Conservation (phyloP, 1,139 yeast genomes). For the Kluyveromyces marxianus region DNA sequence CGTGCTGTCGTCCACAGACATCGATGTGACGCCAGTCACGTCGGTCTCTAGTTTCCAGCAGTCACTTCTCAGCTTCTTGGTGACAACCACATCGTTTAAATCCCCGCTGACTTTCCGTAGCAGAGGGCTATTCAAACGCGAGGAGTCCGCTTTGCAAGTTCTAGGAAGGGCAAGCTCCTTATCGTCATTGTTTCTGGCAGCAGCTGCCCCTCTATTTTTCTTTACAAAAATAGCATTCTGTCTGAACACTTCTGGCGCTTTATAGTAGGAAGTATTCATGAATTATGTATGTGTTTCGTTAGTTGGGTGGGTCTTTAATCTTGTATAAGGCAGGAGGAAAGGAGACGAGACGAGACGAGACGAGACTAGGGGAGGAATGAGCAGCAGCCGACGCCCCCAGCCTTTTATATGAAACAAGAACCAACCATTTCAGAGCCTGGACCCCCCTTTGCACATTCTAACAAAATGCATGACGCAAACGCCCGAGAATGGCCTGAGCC, state of each 20-base stretch:
- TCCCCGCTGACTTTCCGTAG: constrained; percentile 25
- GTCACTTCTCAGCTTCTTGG: constrained; percentile 22
- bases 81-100: constrained; percentile 23
- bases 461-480: too few species aligned
- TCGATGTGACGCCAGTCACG: constrained; percentile 9
- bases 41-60: constrained; percentile 17
- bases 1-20: constrained; percentile 13
- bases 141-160: constrained; percentile 17
- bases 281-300: too few species aligned
- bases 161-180: constrained; percentile 3
- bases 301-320: too few species aligned
- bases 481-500: too few species aligned
- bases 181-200: constrained; percentile 1
- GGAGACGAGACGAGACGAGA: too few species aligned
- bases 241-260: constrained; percentile 21
- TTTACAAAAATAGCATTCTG: constrained; percentile 22
- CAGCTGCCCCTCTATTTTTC: constrained; percentile 8
- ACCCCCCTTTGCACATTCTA: too few species aligned
- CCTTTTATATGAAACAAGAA: too few species aligned
- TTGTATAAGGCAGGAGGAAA: too few species aligned
- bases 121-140: constrained; percentile 15
- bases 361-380: too few species aligned
- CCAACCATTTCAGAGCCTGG: too few species aligned
- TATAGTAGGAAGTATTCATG: constrained; percentile 13
- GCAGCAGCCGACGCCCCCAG: too few species aligned